These are phyloP conservation scores for Drechslerella stenobrocha DNA, from an alignment of 2,329 filamentous ascomycete species.

Conservation along the genomic window DNA sequence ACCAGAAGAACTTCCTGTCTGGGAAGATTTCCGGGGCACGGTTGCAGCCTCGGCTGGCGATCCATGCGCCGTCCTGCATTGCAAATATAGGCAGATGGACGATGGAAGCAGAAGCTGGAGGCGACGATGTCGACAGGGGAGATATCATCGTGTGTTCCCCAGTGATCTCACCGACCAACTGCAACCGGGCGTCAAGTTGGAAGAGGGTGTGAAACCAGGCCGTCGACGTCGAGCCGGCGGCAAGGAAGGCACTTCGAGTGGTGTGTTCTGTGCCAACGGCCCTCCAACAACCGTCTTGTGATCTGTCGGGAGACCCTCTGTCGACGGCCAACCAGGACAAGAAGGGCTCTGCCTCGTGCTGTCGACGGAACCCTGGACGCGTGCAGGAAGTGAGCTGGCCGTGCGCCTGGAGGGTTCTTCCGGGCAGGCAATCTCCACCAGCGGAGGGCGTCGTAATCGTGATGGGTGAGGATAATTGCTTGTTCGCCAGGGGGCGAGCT, in stretches of 20 bases:
- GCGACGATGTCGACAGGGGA: background rate
- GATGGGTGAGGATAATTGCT: background rate
- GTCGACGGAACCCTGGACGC: constrained; percentile 2
- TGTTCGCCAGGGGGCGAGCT: background rate
- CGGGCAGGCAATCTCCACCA: constrained; percentile 19
- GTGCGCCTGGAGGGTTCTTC: background rate
- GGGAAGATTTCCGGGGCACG: constrained; percentile 1
- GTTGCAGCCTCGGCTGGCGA: background rate
- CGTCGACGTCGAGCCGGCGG: background rate
- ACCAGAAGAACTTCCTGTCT: constrained; percentile 5
- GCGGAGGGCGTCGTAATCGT: constrained; percentile 3
- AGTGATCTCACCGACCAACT: background rate
- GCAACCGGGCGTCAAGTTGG: background rate
- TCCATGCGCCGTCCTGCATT: constrained; percentile 3
- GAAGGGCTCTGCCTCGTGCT: too few species aligned
- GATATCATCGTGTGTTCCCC: too few species aligned
- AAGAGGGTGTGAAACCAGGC: constrained; percentile 1
- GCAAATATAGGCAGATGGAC: background rate
- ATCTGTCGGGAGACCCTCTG: background rate
- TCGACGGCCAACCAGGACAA: background rate
- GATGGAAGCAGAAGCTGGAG: constrained; percentile 6
- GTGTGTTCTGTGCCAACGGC: background rate
- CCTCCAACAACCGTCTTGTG: background rate
- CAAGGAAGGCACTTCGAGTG: background rate
- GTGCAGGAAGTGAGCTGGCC: constrained; percentile 3